These are phyloP conservation scores for Diplogelasinospora grovesii DNA, from an alignment of 495 filamentous ascomycete genomes.

Conservation along the genomic window DNA sequence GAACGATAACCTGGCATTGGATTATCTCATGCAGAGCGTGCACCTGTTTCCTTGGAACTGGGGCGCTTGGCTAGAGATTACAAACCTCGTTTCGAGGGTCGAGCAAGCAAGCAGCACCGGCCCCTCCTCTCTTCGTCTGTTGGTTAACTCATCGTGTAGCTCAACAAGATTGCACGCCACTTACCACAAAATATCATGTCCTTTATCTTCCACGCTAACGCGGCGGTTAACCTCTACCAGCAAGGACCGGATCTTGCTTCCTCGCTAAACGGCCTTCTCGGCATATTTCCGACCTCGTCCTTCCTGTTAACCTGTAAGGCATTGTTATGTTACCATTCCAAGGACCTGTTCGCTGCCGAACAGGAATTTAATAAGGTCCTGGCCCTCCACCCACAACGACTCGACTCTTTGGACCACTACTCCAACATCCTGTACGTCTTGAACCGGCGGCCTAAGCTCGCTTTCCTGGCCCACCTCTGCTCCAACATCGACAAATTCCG, in stretches of 20 bases:
- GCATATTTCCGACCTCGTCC: constrained; percentile 75
- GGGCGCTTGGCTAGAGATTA: constrained; percentile 92
- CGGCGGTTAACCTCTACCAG: constrained; percentile 86
- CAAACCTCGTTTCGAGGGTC: constrained; percentile 61
- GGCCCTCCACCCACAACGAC: constrained; percentile 71
- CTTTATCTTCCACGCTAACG: constrained; percentile 85
- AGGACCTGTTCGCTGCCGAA: constrained; percentile 83
- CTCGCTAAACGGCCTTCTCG: constrained; percentile 66
- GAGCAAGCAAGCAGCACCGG: no score
- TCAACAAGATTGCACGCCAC: constrained; percentile 45
- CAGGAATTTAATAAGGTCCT: constrained; percentile 75
- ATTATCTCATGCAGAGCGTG: constrained; percentile 77
- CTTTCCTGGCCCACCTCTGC: constrained; percentile 85
- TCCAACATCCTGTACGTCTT: constrained; percentile 97
- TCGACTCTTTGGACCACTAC: constrained; percentile 89
- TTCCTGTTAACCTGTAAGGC: constrained; percentile 89
- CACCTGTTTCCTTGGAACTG: constrained; percentile 88
- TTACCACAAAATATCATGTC: constrained; percentile 89
- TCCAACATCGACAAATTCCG: constrained; percentile 90
- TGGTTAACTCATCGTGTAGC: no score
- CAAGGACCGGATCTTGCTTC: constrained; percentile 64
- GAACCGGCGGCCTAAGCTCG: constrained; percentile 75
- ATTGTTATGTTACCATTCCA: constrained; percentile 82
- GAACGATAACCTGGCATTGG: constrained; percentile 74
- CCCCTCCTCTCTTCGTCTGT: no score